Evolutionary conservation across 495 filamentous ascomycete species (phyloP).

Genomic region (Immersiella caudata): DNA sequence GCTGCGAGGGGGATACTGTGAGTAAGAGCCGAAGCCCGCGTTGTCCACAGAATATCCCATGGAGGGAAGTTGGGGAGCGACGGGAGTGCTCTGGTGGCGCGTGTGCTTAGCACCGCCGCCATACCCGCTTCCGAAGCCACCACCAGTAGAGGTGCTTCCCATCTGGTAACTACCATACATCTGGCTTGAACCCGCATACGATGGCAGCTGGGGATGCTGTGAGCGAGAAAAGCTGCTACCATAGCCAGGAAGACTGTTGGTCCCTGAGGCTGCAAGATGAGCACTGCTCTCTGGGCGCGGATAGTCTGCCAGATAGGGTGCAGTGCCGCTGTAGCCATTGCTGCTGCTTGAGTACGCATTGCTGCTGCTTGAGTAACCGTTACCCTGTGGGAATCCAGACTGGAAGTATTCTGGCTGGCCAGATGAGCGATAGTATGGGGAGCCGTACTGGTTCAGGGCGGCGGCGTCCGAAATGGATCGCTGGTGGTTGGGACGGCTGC

Average conservation of each 20-base stretch:
- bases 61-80: not conserved
- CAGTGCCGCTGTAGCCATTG: no score
- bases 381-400: not conserved
- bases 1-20: not conserved
- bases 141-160: no score
- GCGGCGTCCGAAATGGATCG: not conserved
- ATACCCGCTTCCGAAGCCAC: not conserved
- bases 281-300: no score
- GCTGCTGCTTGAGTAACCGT: not conserved
- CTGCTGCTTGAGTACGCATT: no score
- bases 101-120: conserved; percentile 34
- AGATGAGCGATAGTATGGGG: not conserved
- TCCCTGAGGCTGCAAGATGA: no score
- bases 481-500: not conserved
- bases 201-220: no score
- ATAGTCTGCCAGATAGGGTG: no score
- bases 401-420: not conserved
- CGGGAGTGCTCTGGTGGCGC: conserved; percentile 42
- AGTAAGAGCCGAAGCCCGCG: not conserved
- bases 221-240: no score
- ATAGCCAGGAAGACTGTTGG: no score
- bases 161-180: no score
- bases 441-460: not conserved
- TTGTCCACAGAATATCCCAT: not conserved
- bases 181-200: no score